A percentile compares a stretch with the other conserved stretches of the same genome.
phyloP scores from a whole-genome alignment of 495 filamentous ascomycete genomes.

The Daldinia childiae region DNA sequence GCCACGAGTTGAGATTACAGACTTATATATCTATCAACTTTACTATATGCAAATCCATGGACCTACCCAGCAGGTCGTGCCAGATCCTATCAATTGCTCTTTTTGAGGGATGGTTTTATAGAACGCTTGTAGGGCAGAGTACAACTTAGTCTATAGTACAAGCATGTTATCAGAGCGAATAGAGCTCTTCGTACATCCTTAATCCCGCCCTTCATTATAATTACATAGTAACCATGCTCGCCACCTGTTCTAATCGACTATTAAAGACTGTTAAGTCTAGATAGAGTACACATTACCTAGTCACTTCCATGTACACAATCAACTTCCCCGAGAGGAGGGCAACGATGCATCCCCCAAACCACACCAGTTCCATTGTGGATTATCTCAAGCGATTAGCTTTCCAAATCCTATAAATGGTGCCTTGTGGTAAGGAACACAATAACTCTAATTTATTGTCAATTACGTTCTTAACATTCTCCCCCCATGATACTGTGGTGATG shows the following conservation, averaged over 20 bases:
- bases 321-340: not conserved
- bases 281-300: not conserved
- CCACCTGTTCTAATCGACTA: not conserved
- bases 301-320: not conserved
- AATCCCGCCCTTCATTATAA: not conserved
- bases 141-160: not conserved
- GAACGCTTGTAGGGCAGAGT: not conserved
- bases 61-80: not conserved
- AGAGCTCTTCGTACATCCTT: not conserved
- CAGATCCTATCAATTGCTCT: not conserved
- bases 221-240: not conserved
- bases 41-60: not conserved
- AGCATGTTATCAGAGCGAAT: not conserved
- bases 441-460: not conserved
- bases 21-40: not conserved
- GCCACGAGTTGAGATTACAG: not conserved
- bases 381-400: not conserved
- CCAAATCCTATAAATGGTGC: not conserved
- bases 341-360: not conserved
- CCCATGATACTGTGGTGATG: conserved; percentile 55
- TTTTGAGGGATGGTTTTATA: not conserved
- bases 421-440: not conserved
- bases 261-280: not conserved
- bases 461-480: conserved; percentile 43
- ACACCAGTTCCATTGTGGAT: not conserved